Conservation (phyloP, 108 stramenopile genomes). For the Aurantiochytrium sp. region DNA sequence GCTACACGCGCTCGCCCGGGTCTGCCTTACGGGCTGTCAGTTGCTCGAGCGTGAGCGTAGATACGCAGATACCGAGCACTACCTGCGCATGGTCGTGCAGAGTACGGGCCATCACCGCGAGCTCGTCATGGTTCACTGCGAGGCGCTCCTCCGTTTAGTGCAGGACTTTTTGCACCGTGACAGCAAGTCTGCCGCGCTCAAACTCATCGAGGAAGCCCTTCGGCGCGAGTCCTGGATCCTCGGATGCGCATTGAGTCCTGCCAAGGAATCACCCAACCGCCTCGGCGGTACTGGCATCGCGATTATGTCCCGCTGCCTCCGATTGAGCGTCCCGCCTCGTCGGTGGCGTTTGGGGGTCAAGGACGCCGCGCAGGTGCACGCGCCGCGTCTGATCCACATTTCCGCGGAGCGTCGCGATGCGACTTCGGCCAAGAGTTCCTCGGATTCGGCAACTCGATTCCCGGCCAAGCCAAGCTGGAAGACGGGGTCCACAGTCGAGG, state of each 20-base stretch:
- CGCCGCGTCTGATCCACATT: neutral
- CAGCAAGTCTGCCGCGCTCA: neutral
- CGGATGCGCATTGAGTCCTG: neutral
- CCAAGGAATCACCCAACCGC: neutral
- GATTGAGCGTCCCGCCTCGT: neutral
- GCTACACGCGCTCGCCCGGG: neutral
- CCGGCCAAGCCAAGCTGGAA: neutral
- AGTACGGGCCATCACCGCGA: neutral
- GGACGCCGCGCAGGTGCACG: neutral
- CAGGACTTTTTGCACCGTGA: neutral
- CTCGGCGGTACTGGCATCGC: neutral
- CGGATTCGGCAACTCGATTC: neutral
- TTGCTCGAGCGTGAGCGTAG: neutral
- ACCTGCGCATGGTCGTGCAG: neutral
- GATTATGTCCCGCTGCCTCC: neutral
- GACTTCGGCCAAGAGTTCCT: neutral
- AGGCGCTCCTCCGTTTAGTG: neutral
- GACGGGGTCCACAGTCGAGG: neutral
- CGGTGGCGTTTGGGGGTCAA: neutral
- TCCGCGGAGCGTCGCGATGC: neutral
- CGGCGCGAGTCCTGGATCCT: neutral
- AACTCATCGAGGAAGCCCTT: neutral
- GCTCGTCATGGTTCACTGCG: neutral
- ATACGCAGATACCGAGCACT: neutral
- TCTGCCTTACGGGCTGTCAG: neutral